A percentile compares a stretch with the other conserved stretches of the same genome.
These are phyloP conservation scores for Diophrys sp. DNA, from an alignment of 73 alveolate species.

Conservation along the genomic window DNA sequence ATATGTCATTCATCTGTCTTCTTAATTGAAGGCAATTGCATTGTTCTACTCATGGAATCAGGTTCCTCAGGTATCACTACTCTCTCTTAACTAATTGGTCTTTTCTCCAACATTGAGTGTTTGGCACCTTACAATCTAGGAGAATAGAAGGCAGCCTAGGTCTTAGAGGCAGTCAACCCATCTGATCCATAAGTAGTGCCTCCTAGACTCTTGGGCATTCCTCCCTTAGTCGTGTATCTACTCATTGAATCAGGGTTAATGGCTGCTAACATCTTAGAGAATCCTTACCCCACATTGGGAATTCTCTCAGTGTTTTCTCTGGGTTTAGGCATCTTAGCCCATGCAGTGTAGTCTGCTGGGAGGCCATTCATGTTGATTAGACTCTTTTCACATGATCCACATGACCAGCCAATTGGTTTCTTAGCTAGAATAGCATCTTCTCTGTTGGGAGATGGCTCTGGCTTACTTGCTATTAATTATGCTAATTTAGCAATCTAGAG, in stretches of 20 bases:
- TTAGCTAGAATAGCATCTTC: conserved; percentile 88
- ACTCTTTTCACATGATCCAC: conserved; percentile 90
- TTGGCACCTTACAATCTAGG: too few relatives aligned
- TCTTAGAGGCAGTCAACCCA: not conserved
- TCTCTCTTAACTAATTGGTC: too few relatives aligned
- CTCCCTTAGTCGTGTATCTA: not conserved
- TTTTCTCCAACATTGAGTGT: too few relatives aligned
- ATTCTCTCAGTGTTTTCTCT: conserved; percentile 82
- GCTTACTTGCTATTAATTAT: too few relatives aligned
- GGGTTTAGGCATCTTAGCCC: conserved; percentile 80
- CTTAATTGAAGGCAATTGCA: too few relatives aligned
- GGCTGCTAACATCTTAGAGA: conserved; percentile 85
- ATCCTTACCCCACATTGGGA: conserved; percentile 82
- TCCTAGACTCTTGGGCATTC: not conserved
- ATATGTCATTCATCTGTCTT: too few relatives aligned
- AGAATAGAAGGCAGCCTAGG: not conserved
- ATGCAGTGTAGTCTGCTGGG: conserved; percentile 66
- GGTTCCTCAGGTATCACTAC: too few relatives aligned
- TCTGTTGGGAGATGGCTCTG: conserved; percentile 27
- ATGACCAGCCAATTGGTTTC: conserved; percentile 89
- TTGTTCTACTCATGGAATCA: too few relatives aligned
- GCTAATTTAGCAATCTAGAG: not conserved
- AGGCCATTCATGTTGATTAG: conserved; percentile 62
- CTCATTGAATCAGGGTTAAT: conserved; percentile 73
- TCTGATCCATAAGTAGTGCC: not conserved